Evolutionary conservation across 2,329 filamentous ascomycete genomes (phyloP).

Genomic region (Talaromyces funiculosus): DNA sequence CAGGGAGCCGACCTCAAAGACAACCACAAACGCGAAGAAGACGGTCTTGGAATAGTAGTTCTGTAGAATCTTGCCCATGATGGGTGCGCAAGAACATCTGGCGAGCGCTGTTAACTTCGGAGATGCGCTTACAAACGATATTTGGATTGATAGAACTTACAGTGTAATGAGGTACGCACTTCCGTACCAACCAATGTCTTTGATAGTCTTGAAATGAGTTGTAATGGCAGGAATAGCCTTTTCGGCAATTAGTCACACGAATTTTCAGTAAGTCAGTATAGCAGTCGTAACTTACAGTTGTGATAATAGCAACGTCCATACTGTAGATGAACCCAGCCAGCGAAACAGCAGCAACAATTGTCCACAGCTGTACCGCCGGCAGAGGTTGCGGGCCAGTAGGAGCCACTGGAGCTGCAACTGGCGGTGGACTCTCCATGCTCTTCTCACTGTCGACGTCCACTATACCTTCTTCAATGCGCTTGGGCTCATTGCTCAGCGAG

Average conservation of each 20-base stretch:
- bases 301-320: slow-evolving; percentile 10
- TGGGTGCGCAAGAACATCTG: slow-evolving; percentile 7
- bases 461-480: background rate
- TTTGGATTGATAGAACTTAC: background rate
- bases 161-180: slow-evolving; percentile 10
- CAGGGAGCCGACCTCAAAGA: slow-evolving; percentile 36
- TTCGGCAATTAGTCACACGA: background rate
- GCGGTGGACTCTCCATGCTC: background rate
- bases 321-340: slow-evolving; percentile 8
- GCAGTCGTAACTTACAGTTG: background rate
- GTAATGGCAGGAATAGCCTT: slow-evolving; percentile 11
- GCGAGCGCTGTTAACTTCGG: background rate
- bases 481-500: slow-evolving; percentile 8
- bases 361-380: slow-evolving; percentile 9
- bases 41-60: slow-evolving; percentile 6
- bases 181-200: slow-evolving; percentile 12
- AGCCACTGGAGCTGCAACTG: background rate
- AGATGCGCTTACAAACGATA: background rate
- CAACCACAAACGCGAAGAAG: slow-evolving; percentile 17
- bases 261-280: background rate
- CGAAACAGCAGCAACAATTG: slow-evolving; percentile 11
- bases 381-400: background rate
- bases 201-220: slow-evolving; percentile 9
- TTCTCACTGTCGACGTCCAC: background rate
- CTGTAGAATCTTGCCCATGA: slow-evolving; percentile 9